Base-by-base conservation (phyloP, 345 rosid genomes). In the Luvunga scandens region DNA sequence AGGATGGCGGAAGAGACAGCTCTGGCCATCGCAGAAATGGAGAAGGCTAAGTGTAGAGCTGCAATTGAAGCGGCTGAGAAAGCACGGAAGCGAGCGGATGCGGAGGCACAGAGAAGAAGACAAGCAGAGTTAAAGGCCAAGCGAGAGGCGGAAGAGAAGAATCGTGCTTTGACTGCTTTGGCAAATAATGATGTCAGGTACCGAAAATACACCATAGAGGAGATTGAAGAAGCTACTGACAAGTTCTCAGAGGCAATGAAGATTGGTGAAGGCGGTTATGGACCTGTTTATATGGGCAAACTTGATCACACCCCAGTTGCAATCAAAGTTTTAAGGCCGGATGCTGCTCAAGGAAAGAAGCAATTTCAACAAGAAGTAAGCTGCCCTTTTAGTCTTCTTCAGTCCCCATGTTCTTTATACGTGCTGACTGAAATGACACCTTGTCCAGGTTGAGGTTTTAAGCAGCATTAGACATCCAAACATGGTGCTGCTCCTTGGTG, bases 181-280 rank as follows among this genome's bases (percentile, higher is more conserved):
- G 90, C 87, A 66, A 82, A 91, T 1, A 86, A 86, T 69, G 98
- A 91, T 78, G 77, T 73, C 28, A 85, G 95, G 34, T 93, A 93
- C 74, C 85, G 97, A 83, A 95, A 78, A 82, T 95, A 93, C 84
- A 79, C 87, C 10, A 92, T 95, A 9, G 90, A 90, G 50, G 97
- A 95, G 82, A 90, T 95, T 4, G 97, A 95, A 87, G 90, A 69
- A 36, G 94, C 98, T 34, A 93, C 98, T 25, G 83, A 84, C 1
- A 80, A 66, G 4, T 95, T 93, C 66, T 56, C 90, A 9, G 78
- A 73, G 21, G 39, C 81, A 13, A 87, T 78, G 66, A 93, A 90
- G 80, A 88, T 95, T 62, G 98, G 98, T 33, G 98, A 93, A 86
- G 98, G 98, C 0, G 98, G 98, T 59, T 95, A 95, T 67, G 98